Conservation (phyloP, 139 green algal genomes). For the Tetratostichococcus sp. region DNA sequence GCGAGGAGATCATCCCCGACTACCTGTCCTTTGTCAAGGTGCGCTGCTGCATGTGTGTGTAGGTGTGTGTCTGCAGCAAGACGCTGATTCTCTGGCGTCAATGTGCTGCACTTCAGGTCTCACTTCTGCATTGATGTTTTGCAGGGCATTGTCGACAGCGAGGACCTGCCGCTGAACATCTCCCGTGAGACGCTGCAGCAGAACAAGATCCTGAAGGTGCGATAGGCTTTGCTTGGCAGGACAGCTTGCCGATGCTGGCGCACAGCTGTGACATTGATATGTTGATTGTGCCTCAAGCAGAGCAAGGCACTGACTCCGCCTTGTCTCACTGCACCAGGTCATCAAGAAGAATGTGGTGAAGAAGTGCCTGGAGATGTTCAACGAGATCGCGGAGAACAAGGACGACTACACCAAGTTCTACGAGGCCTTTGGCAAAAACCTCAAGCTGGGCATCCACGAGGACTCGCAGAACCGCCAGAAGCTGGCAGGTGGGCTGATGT, state of each 20-base stretch:
- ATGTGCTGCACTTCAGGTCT: too few relatives aligned
- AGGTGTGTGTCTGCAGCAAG: too few relatives aligned
- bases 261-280: too few relatives aligned
- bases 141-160: slow-evolving; percentile 91
- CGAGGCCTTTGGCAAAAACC: slow-evolving; percentile 98
- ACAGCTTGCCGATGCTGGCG: too few relatives aligned
- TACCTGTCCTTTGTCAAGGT: slow-evolving; percentile 93
- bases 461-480: slow-evolving; percentile 95
- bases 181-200: slow-evolving; percentile 99
- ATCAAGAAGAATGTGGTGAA: slow-evolving; percentile 99
- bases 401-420: slow-evolving; percentile 99
- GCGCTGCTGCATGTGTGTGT: too few relatives aligned
- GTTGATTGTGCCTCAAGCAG: too few relatives aligned
- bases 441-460: slow-evolving; percentile 97
- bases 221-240: too few relatives aligned
- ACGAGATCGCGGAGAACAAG: slow-evolving; percentile 97
- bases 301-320: too few relatives aligned
- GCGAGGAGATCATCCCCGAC: slow-evolving; percentile 96
- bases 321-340: too few relatives aligned
- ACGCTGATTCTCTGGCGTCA: too few relatives aligned
- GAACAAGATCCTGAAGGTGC: slow-evolving; percentile 99
- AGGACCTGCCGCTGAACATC: slow-evolving; percentile 99
- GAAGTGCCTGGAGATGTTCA: slow-evolving; percentile 98
- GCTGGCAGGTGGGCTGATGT: slow-evolving; percentile 57
- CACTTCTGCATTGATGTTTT: not conserved